Evolutionary conservation across 441 rosid species (phyloP).

Genomic region (Syzygium malaccense): DNA sequence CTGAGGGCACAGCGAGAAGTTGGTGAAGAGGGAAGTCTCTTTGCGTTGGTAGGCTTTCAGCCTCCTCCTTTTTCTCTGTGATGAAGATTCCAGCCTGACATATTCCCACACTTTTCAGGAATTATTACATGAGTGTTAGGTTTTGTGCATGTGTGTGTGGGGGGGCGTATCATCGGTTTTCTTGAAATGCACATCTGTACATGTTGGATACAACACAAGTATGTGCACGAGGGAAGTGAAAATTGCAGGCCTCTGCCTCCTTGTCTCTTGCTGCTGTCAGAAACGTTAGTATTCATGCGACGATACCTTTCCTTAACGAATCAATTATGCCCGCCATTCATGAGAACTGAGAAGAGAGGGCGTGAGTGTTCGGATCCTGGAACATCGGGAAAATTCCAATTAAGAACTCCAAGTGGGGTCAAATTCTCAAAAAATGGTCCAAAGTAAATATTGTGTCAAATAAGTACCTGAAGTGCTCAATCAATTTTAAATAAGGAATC

Average conservation of each 20-base stretch:
- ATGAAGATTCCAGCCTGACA: neutral
- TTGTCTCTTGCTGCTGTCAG: neutral
- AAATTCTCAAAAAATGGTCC: too few relatives aligned
- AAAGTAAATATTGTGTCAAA: too few relatives aligned
- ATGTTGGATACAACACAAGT: neutral
- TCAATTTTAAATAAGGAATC: too few relatives aligned
- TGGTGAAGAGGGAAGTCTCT: neutral
- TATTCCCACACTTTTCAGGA: neutral
- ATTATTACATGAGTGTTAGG: neutral
- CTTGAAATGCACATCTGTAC: neutral
- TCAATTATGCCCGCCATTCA: neutral
- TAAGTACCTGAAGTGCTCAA: too few relatives aligned
- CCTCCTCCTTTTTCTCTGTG: neutral
- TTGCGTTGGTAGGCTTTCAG: neutral
- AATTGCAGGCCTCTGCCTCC: neutral
- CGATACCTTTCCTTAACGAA: neutral
- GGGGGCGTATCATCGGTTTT: neutral
- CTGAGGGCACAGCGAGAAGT: neutral
- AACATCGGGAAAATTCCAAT: too few relatives aligned
- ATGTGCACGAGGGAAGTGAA: neutral
- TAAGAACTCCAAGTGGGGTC: too few relatives aligned
- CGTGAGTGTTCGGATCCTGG: neutral
- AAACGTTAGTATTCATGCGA: neutral
- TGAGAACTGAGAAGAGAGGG: neutral
- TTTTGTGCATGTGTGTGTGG: neutral